These are phyloP conservation scores for Candolleomyces eurysporus DNA, from an alignment of 768 basidiomycete species.

Conservation along the genomic window DNA sequence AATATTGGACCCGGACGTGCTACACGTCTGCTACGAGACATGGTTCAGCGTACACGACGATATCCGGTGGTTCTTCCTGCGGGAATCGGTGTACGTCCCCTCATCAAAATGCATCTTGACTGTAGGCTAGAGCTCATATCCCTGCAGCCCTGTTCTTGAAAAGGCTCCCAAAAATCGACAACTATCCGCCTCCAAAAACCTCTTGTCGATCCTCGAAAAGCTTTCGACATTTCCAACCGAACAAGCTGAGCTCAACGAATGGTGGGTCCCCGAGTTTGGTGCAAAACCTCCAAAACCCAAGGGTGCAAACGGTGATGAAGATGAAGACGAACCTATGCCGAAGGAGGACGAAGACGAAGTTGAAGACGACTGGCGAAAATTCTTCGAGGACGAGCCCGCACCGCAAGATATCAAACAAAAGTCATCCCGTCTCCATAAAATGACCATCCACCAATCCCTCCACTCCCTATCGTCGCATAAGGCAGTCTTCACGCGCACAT, in stretches of 20 bases:
- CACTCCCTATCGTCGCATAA: conserved; percentile 76
- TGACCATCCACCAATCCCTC: conserved; percentile 75
- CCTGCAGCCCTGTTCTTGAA: conserved; percentile 28
- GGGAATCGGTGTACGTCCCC: conserved; percentile 63
- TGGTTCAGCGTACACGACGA: conserved; percentile 83
- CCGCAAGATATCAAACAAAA: conserved; percentile 33
- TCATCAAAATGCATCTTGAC: not conserved
- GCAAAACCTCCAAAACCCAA: conserved; percentile 53
- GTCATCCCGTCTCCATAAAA: conserved; percentile 51
- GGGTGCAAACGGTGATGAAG: conserved; percentile 32
- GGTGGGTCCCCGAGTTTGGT: conserved; percentile 76
- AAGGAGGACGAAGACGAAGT: conserved; percentile 49
- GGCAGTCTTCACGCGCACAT: conserved; percentile 78
- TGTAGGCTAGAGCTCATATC: not conserved
- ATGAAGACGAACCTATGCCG: conserved; percentile 49
- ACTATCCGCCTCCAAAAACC: conserved; percentile 39
- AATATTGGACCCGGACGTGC: conserved; percentile 55
- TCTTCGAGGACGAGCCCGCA: conserved; percentile 67
- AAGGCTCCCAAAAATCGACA: conserved; percentile 24
- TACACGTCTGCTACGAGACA: conserved; percentile 60
- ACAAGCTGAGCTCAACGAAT: conserved; percentile 63
- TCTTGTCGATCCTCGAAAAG: conserved; percentile 64
- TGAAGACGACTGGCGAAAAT: conserved; percentile 78
- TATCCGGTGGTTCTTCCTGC: conserved; percentile 85
- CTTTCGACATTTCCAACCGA: conserved; percentile 76